phyloP scores from a whole-genome alignment of 768 basidiomycete species.

The Pisolithus orientalis region DNA sequence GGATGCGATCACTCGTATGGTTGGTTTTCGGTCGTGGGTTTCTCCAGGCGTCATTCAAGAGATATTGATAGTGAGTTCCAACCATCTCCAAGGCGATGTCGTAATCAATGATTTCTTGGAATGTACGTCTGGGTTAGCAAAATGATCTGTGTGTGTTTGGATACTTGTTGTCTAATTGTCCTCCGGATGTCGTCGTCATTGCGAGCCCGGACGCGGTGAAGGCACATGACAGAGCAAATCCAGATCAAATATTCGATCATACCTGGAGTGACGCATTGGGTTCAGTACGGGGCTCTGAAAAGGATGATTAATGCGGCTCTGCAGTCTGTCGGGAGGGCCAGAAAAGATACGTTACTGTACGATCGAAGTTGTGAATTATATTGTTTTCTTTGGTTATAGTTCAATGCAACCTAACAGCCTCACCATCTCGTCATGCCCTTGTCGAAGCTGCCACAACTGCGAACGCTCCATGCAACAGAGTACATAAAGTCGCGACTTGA shows the following conservation, averaged over 20 bases:
- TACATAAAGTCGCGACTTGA: too few species aligned
- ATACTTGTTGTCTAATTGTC: slow-evolving; percentile 5
- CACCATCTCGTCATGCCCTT: too few species aligned
- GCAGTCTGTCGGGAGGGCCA: background rate
- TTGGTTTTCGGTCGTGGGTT: slow-evolving; percentile 7
- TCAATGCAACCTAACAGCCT: too few species aligned
- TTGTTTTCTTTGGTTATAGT: too few species aligned
- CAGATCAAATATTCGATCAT: slow-evolving; percentile 8
- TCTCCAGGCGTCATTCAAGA: background rate
- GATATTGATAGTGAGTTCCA: slow-evolving; percentile 6
- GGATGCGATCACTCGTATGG: slow-evolving; percentile 8
- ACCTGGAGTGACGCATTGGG: slow-evolving; percentile 16
- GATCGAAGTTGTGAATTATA: too few species aligned
- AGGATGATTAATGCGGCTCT: slow-evolving; percentile 11
- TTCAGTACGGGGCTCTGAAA: slow-evolving; percentile 21
- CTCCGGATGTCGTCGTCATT: slow-evolving; percentile 8
- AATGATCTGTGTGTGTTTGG: slow-evolving; percentile 12
- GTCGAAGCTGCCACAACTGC: too few species aligned
- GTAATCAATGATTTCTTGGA: background rate
- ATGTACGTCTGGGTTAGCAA: slow-evolving; percentile 1
- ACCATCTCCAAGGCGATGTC: background rate
- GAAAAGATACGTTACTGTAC: too few species aligned
- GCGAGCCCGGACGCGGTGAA: slow-evolving; percentile 8
- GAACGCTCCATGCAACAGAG: too few species aligned
- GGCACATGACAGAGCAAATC: slow-evolving; percentile 9